Evolutionary conservation across 2,329 filamentous ascomycete species (phyloP).

Genomic region (Hymenoscyphus albidus): DNA sequence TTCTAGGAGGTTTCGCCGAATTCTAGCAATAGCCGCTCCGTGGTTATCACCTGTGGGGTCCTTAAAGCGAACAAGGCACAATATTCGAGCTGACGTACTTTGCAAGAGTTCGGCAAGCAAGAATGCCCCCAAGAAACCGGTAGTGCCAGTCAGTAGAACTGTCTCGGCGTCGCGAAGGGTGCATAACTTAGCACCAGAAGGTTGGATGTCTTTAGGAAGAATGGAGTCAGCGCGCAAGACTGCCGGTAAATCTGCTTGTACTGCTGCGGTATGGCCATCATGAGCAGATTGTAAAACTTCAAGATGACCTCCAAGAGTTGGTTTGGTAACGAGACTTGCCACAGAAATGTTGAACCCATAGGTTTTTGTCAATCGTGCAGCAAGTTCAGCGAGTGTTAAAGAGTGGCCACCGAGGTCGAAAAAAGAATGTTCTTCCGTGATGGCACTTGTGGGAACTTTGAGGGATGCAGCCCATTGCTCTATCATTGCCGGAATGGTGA

Average conservation of each 20-base stretch:
- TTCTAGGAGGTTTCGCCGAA: conserved; percentile 74
- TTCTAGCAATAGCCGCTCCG: conserved; percentile 64
- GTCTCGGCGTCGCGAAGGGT: conserved; percentile 43
- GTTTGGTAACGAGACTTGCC: conserved; percentile 64
- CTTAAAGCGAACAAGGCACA: conserved; percentile 72
- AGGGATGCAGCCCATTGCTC: conserved; percentile 70
- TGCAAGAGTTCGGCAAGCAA: conserved; percentile 70
- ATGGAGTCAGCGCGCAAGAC: conserved; percentile 63
- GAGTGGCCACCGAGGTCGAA: conserved; percentile 81
- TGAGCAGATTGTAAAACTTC: conserved; percentile 66
- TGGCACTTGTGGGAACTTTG: conserved; percentile 56
- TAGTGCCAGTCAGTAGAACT: conserved; percentile 80
- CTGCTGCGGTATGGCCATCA: conserved; percentile 68
- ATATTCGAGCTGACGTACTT: conserved; percentile 49
- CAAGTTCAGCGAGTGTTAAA: conserved; percentile 70
- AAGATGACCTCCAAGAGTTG: conserved; percentile 69
- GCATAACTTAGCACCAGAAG: conserved; percentile 42
- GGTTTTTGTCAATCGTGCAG: conserved; percentile 62
- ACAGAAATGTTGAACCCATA: conserved; percentile 73
- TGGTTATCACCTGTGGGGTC: conserved; percentile 62
- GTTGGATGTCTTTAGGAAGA: conserved; percentile 65
- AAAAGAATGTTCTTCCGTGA: conserved; percentile 70
- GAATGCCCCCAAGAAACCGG: conserved; percentile 82
- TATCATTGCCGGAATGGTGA: conserved; percentile 63
- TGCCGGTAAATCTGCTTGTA: conserved; percentile 71